A percentile compares a stretch with the other conserved stretches of the same genome.
phyloP scores from a whole-genome alignment of 2,329 filamentous ascomycete species.

The Colletotrichum sp. region DNA sequence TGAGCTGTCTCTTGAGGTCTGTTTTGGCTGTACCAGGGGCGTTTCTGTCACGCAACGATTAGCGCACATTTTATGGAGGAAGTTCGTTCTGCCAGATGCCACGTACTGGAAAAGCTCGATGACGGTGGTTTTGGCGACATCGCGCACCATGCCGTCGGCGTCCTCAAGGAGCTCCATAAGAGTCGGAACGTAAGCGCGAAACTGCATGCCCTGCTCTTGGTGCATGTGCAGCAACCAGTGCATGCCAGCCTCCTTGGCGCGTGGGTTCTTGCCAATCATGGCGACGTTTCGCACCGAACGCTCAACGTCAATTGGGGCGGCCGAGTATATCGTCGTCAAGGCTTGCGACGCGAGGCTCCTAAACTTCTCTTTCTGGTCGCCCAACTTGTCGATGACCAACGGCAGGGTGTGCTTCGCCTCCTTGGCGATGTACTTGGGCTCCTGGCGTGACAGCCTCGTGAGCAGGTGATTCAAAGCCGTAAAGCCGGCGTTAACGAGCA shows the following conservation, averaged over 20 bases:
- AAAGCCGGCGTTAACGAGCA: slow-evolving; percentile 82
- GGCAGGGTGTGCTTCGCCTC: slow-evolving; percentile 76
- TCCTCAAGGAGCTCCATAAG: slow-evolving; percentile 90
- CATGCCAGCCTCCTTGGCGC: slow-evolving; percentile 85
- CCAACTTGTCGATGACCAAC: slow-evolving; percentile 81
- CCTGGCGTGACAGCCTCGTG: slow-evolving; percentile 85
- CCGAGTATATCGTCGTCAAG: slow-evolving; percentile 77
- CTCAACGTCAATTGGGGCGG: slow-evolving; percentile 77
- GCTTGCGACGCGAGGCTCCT: slow-evolving; percentile 76
- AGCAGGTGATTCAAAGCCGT: slow-evolving; percentile 87
- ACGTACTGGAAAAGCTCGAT: slow-evolving; percentile 83
- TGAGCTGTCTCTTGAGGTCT: slow-evolving; percentile 86
- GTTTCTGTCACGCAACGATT: slow-evolving; percentile 76
- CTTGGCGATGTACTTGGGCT: slow-evolving; percentile 74
- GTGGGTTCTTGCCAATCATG: slow-evolving; percentile 79
- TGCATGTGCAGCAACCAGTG: slow-evolving; percentile 89
- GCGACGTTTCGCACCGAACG: slow-evolving; percentile 78
- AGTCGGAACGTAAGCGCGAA: slow-evolving; percentile 81
- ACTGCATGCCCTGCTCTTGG: slow-evolving; percentile 77
- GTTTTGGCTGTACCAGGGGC: slow-evolving; percentile 85
- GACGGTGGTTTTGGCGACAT: slow-evolving; percentile 81
- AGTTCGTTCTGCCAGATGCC: background rate
- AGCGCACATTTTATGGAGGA: slow-evolving; percentile 64
- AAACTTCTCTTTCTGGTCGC: slow-evolving; percentile 87
- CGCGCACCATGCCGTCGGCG: slow-evolving; percentile 85